phyloP scores from a whole-genome alignment of 148 eudicot genomes.

The Rhododendron molle region DNA sequence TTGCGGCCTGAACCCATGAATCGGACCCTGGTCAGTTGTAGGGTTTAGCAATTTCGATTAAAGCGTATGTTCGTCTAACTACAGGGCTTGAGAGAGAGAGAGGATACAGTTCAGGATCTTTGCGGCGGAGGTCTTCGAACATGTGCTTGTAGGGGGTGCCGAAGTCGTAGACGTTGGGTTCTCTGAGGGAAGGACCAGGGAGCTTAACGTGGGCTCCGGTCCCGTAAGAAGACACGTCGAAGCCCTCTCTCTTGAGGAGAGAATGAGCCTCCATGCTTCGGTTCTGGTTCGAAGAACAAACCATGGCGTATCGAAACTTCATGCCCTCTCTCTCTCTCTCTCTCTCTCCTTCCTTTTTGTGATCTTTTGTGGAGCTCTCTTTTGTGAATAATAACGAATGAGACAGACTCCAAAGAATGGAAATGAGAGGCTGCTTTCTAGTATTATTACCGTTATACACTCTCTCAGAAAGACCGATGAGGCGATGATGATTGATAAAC shows the following conservation, averaged over 20 bases:
- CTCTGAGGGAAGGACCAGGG: slow-evolving; percentile 88
- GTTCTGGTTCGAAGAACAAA: slow-evolving; percentile 95
- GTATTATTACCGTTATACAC: no score
- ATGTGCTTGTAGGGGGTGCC: slow-evolving; percentile 95
- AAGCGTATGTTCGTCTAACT: neutral
- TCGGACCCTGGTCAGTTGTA: no score
- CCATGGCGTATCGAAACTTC: slow-evolving; percentile 81
- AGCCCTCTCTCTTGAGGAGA: slow-evolving; percentile 67
- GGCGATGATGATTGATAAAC: no score
- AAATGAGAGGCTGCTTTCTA: no score
- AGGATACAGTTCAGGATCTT: slow-evolving; percentile 88
- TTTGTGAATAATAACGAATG: neutral
- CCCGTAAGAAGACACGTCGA: slow-evolving; percentile 84
- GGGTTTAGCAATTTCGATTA: neutral
- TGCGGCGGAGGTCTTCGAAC: slow-evolving; percentile 88
- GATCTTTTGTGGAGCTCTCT: neutral
- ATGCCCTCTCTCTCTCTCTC: slow-evolving; percentile 14
- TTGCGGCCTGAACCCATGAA: no score
- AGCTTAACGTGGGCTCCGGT: slow-evolving; percentile 92
- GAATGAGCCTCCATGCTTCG: slow-evolving; percentile 93
- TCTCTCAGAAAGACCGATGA: no score
- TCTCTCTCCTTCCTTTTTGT: neutral
- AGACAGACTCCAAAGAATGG: neutral
- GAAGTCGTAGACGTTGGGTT: slow-evolving; percentile 88
- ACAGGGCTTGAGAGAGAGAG: neutral